phyloP scores from a whole-genome alignment of 2,329 filamentous ascomycete species.

The Ilyonectria destructans region DNA sequence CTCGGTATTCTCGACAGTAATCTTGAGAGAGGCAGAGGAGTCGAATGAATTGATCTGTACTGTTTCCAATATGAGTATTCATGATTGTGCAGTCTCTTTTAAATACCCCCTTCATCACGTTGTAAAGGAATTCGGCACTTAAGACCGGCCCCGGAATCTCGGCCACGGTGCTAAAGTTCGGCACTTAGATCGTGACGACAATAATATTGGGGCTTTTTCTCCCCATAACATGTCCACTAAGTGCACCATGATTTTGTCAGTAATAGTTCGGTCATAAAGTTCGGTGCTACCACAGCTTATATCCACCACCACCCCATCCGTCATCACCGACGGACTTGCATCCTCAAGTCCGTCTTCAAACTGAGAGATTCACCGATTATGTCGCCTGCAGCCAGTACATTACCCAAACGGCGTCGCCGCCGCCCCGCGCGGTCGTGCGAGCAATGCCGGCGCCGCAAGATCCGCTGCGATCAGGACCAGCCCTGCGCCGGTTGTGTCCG shows the following conservation, averaged over 20 bases:
- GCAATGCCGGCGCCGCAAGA: constrained; percentile 48
- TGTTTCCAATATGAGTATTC: not conserved
- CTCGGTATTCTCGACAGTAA: not conserved
- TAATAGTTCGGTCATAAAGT: constrained; percentile 37
- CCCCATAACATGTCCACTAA: not conserved
- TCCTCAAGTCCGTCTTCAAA: constrained; percentile 7
- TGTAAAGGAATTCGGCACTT: not conserved
- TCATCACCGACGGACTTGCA: constrained; percentile 15
- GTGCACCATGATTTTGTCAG: not conserved
- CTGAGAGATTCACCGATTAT: not conserved
- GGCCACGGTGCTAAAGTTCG: constrained; percentile 32
- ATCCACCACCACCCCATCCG: constrained; percentile 23
- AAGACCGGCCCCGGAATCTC: constrained; percentile 28
- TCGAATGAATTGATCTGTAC: not conserved
- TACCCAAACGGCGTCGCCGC: constrained; percentile 44
- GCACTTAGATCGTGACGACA: constrained; percentile 2
- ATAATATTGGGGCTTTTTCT: not conserved
- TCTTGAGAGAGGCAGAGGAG: not conserved
- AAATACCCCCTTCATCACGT: not conserved
- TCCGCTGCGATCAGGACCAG: constrained; percentile 43
- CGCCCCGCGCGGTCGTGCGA: constrained; percentile 47
- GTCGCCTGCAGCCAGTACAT: constrained; percentile 29
- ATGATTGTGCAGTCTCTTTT: not conserved
- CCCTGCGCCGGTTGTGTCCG: constrained; percentile 46
- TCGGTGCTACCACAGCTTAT: constrained; percentile 36